These are phyloP conservation scores for Lentinula guzmanii DNA, from an alignment of 768 basidiomycete species.

Conservation along the genomic window DNA sequence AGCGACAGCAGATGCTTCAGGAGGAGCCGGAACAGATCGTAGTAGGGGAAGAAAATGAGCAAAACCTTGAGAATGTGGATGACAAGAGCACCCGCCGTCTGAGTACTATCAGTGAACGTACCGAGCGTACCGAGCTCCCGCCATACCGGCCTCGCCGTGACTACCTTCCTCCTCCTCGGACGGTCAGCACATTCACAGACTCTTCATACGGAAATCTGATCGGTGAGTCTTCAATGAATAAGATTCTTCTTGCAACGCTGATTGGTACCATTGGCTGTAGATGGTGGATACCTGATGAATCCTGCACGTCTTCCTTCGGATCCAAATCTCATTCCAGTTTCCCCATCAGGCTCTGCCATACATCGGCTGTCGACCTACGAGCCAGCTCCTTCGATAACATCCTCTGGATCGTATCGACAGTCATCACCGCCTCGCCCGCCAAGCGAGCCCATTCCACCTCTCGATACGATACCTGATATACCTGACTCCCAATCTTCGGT, in stretches of 20 bases:
- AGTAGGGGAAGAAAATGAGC: constrained; percentile 5
- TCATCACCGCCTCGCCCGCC: constrained; percentile 32
- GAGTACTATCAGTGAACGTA: constrained; percentile 63
- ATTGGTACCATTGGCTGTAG: constrained; percentile 9
- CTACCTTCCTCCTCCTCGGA: constrained; percentile 28
- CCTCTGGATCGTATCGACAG: constrained; percentile 29
- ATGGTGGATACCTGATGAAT: neutral
- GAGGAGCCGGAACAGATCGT: neutral
- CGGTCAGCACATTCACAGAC: constrained; percentile 33
- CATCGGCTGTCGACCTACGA: constrained; percentile 53
- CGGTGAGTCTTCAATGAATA: constrained; percentile 31
- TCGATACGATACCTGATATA: constrained; percentile 50
- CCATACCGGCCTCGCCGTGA: constrained; percentile 39
- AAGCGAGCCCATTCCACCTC: constrained; percentile 37
- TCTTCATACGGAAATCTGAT: constrained; percentile 64
- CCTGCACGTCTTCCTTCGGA: constrained; percentile 21
- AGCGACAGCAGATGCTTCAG: constrained; percentile 17
- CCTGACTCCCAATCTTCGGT: constrained; percentile 30
- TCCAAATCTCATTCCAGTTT: constrained; percentile 57
- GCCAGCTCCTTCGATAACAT: constrained; percentile 46
- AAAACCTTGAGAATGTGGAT: constrained; percentile 24
- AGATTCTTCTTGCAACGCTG: neutral
- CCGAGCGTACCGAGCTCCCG: constrained; percentile 59
- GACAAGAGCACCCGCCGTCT: constrained; percentile 29
- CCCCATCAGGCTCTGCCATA: constrained; percentile 65